Percentiles rank a stretch among this genome's conserved stretches.
phyloP scores from a whole-genome alignment of 2,329 filamentous ascomycete genomes.

The Diaporthe caulivora region DNA sequence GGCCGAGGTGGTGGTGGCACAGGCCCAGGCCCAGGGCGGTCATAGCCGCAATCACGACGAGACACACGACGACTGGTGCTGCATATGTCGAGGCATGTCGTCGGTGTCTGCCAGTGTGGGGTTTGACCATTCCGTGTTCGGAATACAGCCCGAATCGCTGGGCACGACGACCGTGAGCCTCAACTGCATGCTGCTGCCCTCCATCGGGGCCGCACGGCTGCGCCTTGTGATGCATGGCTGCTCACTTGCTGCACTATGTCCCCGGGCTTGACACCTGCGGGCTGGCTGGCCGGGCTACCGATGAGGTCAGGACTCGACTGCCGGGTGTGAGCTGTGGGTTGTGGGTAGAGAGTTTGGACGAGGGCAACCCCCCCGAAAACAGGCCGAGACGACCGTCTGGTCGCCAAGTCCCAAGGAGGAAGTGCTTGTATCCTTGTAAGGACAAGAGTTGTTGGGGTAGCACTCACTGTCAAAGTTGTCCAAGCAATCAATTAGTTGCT shows the following conservation, averaged over 20 bases:
- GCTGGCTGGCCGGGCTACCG: constrained; percentile 10
- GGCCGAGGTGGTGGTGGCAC: constrained; percentile 7
- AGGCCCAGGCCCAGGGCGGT: constrained; percentile 20
- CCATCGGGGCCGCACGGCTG: background rate
- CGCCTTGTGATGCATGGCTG: constrained; percentile 7
- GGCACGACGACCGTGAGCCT: constrained; percentile 17
- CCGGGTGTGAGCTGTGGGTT: too few relatives aligned
- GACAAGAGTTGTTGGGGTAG: constrained; percentile 3
- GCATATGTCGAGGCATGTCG: background rate
- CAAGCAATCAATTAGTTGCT: background rate
- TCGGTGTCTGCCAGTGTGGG: background rate
- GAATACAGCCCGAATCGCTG: constrained; percentile 19
- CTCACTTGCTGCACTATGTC: background rate
- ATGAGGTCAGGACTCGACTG: constrained; percentile 9
- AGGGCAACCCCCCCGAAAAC: constrained; percentile 8
- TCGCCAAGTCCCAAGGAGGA: constrained; percentile 24
- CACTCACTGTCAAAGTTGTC: background rate
- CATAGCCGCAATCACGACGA: constrained; percentile 27
- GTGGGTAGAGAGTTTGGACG: constrained; percentile 27
- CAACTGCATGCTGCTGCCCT: constrained; percentile 8
- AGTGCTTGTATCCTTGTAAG: constrained; percentile 21
- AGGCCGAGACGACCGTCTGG: constrained; percentile 27
- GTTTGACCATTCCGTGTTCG: constrained; percentile 19
- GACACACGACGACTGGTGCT: constrained; percentile 5
- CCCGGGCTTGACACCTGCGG: constrained; percentile 15